A percentile compares a stretch with the other conserved stretches of the same genome.
Conservation (phyloP, 2,329 filamentous ascomycete species). For the Sphaerostilbella broomeana region DNA sequence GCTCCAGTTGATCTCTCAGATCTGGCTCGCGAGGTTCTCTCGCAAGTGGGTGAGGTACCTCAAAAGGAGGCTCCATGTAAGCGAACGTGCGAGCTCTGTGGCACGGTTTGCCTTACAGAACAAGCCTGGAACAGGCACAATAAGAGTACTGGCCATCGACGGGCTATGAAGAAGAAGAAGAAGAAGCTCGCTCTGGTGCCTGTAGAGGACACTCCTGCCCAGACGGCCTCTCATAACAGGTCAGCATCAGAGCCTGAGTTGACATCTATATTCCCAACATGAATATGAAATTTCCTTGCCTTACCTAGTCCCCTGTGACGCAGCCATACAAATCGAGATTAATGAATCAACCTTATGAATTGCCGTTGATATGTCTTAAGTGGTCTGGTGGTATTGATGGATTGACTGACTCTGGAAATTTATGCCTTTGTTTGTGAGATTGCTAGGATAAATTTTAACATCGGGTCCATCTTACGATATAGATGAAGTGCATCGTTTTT, state of each 20-base stretch:
- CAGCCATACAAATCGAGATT: no score
- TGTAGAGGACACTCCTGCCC: conserved; percentile 17
- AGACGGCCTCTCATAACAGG: conserved; percentile 1
- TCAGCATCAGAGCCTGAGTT: conserved; percentile 9
- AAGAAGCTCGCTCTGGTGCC: conserved; percentile 33
- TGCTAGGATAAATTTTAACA: no score
- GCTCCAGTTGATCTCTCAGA: conserved; percentile 42
- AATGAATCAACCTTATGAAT: no score
- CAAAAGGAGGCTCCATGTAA: conserved; percentile 47
- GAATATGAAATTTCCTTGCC: no score
- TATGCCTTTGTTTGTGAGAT: no score
- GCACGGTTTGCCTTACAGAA: conserved; percentile 54
- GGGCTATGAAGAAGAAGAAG: conserved; percentile 28
- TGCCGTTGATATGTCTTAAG: no score
- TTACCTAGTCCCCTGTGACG: no score
- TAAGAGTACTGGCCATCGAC: conserved; percentile 30
- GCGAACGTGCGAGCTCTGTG: conserved; percentile 66
- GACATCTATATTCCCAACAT: conserved; percentile 9
- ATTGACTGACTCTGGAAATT: no score
- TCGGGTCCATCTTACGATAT: no score
- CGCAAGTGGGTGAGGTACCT: conserved; percentile 38
- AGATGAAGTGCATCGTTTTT: no score
- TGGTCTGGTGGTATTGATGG: no score
- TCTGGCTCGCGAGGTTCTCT: conserved; percentile 49
- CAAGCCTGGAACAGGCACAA: conserved; percentile 38